A percentile compares a stretch with the other conserved stretches of the same genome.
Evolutionary conservation across 1,284 basidiomycete species (phyloP).

Genomic region (Megacollybia platyphylla): DNA sequence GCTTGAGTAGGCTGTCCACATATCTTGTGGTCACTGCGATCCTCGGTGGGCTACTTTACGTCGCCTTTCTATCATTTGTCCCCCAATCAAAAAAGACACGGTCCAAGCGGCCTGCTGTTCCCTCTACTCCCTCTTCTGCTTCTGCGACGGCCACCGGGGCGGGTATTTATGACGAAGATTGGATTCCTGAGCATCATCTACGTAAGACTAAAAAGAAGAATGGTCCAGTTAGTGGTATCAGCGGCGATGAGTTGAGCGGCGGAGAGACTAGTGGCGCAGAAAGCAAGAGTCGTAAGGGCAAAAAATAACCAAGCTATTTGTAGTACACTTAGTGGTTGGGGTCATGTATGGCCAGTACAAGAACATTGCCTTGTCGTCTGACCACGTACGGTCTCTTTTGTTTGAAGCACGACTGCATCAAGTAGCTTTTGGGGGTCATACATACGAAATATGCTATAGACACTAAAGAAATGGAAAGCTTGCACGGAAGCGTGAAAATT

Average conservation of each 20-base stretch:
- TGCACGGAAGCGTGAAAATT: too few species aligned
- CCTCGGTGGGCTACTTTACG: conserved; percentile 55
- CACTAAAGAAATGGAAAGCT: too few species aligned
- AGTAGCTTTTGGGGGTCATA: too few species aligned
- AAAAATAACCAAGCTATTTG: not conserved
- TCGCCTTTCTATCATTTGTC: conserved; percentile 55
- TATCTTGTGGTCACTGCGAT: conserved; percentile 63
- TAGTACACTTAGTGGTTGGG: too few species aligned
- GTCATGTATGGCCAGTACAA: too few species aligned
- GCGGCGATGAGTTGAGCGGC: conserved; percentile 58
- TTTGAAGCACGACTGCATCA: too few species aligned
- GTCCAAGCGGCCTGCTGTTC: conserved; percentile 22
- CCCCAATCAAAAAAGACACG: conserved; percentile 47
- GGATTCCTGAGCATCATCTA: conserved; percentile 84
- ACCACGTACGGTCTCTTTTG: too few species aligned
- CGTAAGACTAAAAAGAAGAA: conserved; percentile 52
- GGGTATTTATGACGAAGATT: conserved; percentile 78
- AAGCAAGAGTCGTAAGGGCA: conserved; percentile 34
- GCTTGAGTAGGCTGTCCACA: conserved; percentile 34
- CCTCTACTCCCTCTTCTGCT: conserved; percentile 41
- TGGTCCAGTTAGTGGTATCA: conserved; percentile 22
- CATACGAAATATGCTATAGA: too few species aligned
- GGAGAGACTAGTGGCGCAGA: conserved; percentile 46
- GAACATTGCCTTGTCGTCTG: too few species aligned
- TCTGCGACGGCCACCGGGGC: conserved; percentile 57